Conservation (phyloP, 2,329 filamentous ascomycete genomes). For the Sporothrix inflata region DNA sequence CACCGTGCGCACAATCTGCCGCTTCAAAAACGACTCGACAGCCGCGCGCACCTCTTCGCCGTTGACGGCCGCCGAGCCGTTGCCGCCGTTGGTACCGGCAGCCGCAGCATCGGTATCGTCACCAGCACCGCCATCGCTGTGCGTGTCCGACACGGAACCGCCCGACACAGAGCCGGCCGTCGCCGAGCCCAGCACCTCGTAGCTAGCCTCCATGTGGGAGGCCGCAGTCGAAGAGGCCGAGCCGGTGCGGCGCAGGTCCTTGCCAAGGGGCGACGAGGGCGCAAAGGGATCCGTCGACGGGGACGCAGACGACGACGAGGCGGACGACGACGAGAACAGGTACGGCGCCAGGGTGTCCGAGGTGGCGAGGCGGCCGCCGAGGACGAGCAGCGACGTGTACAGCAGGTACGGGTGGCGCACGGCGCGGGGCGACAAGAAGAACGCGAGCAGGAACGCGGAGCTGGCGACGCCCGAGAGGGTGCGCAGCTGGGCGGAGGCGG, state of each 20-base stretch:
- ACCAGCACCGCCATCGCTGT: conserved; percentile 47
- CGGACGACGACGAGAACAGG: conserved; percentile 39
- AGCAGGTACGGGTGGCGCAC: conserved; percentile 86
- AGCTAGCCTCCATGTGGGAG: conserved; percentile 67
- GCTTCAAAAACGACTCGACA: conserved; percentile 59
- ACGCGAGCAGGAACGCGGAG: conserved; percentile 75
- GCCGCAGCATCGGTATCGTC: conserved; percentile 40
- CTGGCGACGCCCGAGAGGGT: conserved; percentile 70
- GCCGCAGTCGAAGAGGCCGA: conserved; percentile 35
- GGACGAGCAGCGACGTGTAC: conserved; percentile 75
- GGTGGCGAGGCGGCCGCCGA: conserved; percentile 61
- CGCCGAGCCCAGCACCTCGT: conserved; percentile 54
- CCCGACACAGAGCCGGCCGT: conserved; percentile 40
- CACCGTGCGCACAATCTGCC: conserved; percentile 57
- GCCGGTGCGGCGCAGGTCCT: conserved; percentile 9
- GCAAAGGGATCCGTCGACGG: conserved; percentile 12
- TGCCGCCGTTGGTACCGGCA: conserved; percentile 51
- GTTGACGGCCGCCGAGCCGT: conserved; percentile 54
- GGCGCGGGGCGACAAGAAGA: conserved; percentile 71
- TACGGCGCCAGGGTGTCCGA: conserved; percentile 54
- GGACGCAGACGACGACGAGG: conserved; percentile 35
- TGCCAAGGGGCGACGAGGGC: conserved; percentile 36
- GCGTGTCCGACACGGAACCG: conserved; percentile 38
- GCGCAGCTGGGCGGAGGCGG: conserved; percentile 67
- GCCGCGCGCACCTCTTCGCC: conserved; percentile 64